Evolutionary conservation across 192 early-diverging fungal genomes (phyloP).

Genomic region (Umbelopsis ramanniana): DNA sequence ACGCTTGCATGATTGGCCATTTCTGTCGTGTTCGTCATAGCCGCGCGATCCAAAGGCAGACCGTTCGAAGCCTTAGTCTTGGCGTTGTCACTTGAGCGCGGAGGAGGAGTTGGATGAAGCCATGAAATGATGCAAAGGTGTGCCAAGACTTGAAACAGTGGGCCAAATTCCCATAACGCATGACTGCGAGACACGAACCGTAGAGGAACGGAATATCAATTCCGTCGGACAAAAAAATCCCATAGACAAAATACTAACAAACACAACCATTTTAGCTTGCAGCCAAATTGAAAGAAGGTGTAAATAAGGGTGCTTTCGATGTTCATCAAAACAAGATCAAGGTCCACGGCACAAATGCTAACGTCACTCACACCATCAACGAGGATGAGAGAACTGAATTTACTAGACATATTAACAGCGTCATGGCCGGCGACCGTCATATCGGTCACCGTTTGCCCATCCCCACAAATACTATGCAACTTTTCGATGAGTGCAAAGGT

Average conservation of each 20-base stretch:
- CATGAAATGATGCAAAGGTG: too few relatives aligned
- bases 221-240: conserved; percentile 2
- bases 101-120: too few relatives aligned
- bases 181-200: neutral
- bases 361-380: conserved; percentile 97
- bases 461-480: conserved; percentile 90
- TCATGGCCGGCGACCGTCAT: conserved; percentile 79
- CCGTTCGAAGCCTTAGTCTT: too few relatives aligned
- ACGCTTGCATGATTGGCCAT: too few relatives aligned
- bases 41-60: too few relatives aligned
- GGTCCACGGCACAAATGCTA: conserved; percentile 81
- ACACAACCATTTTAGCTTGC: conserved; percentile 45
- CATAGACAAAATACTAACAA: neutral
- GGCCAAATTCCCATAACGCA: neutral
- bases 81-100: too few relatives aligned
- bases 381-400: conserved; percentile 99
- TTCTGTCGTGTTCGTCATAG: too few relatives aligned
- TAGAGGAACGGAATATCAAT: neutral
- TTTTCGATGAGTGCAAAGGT: conserved; percentile 95
- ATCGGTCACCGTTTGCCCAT: conserved; percentile 90
- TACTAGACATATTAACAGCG: conserved; percentile 91
- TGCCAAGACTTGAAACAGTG: conserved; percentile 3
- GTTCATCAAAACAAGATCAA: conserved; percentile 82
- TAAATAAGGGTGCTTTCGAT: conserved; percentile 52
- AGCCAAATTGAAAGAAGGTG: conserved; percentile 54